phyloP scores from a whole-genome alignment of 805 yeast species.

The Dipodascus albidus region DNA sequence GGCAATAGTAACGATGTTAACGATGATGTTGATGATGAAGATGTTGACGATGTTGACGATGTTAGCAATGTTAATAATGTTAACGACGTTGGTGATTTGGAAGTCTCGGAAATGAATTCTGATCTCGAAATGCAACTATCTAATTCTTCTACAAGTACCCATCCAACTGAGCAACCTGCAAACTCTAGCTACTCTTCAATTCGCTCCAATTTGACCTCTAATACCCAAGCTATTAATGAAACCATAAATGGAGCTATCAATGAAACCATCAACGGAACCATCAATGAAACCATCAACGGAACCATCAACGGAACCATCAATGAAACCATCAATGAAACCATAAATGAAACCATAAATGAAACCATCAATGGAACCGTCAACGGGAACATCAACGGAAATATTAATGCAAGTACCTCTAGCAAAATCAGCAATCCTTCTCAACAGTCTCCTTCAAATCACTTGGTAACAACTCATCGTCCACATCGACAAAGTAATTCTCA shows the following conservation, averaged over 20 bases:
- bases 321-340: neutral
- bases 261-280: too few relatives aligned
- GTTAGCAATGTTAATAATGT: neutral
- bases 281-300: too few relatives aligned
- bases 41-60: neutral
- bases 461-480: neutral
- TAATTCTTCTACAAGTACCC: neutral
- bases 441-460: neutral
- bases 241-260: too few relatives aligned
- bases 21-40: neutral
- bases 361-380: too few relatives aligned
- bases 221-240: too few relatives aligned
- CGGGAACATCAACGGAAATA: neutral
- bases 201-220: neutral
- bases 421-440: neutral
- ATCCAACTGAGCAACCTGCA: neutral
- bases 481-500: neutral
- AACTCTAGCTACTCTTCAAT: neutral
- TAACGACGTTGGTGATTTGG: neutral
- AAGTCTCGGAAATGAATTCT: neutral
- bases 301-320: neutral
- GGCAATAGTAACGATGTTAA: neutral
- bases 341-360: too few relatives aligned
- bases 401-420: neutral
- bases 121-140: neutral